Evolutionary conservation across 495 filamentous ascomycete genomes (phyloP).

Genomic region (Immersiella caudata): DNA sequence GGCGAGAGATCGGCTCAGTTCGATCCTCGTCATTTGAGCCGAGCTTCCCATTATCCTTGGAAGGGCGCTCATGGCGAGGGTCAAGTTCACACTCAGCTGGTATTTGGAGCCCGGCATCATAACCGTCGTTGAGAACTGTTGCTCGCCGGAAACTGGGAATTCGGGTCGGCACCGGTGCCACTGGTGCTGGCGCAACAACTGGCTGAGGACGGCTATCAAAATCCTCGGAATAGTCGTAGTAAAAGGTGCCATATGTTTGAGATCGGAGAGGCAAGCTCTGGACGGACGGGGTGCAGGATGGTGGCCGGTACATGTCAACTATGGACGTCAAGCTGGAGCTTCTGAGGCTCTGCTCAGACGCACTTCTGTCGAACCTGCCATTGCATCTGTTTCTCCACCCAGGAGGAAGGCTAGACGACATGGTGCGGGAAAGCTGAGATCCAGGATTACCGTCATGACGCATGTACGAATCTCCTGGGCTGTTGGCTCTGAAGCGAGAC

Average conservation of each 20-base stretch:
- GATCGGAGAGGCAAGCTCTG: background rate
- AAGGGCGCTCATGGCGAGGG: background rate
- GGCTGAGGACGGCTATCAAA: slow-evolving; percentile 39
- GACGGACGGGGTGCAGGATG: slow-evolving; percentile 24
- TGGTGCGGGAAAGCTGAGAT: background rate
- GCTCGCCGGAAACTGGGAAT: slow-evolving; percentile 33
- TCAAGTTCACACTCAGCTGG: background rate
- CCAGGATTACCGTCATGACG: slow-evolving; percentile 27
- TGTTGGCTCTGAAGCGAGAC: slow-evolving; percentile 40
- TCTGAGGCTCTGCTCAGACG: slow-evolving; percentile 30
- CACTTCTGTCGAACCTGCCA: slow-evolving; percentile 20
- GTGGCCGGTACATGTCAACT: slow-evolving; percentile 44
- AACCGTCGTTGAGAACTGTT: slow-evolving; percentile 34
- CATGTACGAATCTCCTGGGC: slow-evolving; percentile 40
- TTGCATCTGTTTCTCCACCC: slow-evolving; percentile 10
- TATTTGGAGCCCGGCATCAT: slow-evolving; percentile 26
- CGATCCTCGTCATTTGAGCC: background rate
- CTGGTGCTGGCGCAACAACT: slow-evolving; percentile 29
- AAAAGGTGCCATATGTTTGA: slow-evolving; percentile 30
- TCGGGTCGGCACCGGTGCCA: slow-evolving; percentile 43
- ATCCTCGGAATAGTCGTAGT: slow-evolving; percentile 58
- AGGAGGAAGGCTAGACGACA: background rate
- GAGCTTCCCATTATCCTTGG: background rate
- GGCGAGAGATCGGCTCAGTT: background rate
- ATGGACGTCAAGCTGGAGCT: slow-evolving; percentile 47